phyloP scores from a whole-genome alignment of 768 basidiomycete species.

The Astraeus odoratus region DNA sequence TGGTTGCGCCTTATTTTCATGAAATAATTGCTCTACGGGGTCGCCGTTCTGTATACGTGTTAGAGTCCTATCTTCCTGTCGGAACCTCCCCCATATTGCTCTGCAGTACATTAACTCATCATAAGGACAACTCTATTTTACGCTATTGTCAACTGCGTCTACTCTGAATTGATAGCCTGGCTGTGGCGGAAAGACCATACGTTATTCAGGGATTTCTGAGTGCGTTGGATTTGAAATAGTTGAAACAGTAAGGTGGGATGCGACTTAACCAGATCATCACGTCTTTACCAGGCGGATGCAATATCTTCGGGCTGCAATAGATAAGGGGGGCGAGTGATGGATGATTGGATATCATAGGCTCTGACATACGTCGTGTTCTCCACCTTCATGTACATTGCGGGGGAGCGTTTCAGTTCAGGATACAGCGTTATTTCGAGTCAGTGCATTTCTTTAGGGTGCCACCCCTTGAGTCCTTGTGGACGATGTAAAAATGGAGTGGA shows the following conservation, averaged over 20 bases:
- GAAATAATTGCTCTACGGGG: not conserved
- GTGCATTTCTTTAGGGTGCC: no score
- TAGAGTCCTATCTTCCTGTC: constrained; percentile 3
- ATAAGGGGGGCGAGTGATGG: not conserved
- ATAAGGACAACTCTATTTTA: no score
- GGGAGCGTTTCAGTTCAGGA: not conserved
- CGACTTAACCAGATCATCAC: not conserved
- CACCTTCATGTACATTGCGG: not conserved
- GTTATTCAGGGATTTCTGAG: no score
- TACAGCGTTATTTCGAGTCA: not conserved
- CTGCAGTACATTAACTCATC: no score
- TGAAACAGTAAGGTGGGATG: no score
- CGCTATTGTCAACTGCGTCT: no score
- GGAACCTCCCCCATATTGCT: not conserved
- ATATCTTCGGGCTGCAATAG: not conserved
- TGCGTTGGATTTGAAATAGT: not conserved
- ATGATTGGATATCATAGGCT: not conserved
- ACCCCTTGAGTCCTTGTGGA: no score
- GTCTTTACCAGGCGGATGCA: not conserved
- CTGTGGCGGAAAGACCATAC: no score
- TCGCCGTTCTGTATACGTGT: not conserved
- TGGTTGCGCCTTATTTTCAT: not conserved
- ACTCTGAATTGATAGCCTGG: no score
- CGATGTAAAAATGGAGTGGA: no score
- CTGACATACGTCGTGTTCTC: not conserved